Evolutionary conservation across 306 rosid genomes (phyloP).

Genomic region (Cotoneaster glaucophyllus): DNA sequence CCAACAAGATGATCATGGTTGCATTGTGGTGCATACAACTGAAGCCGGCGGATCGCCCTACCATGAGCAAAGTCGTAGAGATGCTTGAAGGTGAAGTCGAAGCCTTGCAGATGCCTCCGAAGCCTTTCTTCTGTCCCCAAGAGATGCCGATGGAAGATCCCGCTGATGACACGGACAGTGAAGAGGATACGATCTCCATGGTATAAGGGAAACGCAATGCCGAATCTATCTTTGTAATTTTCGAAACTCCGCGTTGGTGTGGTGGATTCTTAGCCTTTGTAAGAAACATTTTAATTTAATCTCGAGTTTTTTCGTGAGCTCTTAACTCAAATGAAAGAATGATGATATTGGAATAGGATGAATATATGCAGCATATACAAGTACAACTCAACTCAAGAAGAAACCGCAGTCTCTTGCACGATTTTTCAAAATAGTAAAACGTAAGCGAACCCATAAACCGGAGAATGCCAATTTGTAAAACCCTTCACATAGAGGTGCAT

Average conservation of each 20-base stretch:
- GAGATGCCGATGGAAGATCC: not conserved
- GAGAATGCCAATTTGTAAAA: not conserved
- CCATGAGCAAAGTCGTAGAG: slow-evolving; percentile 21
- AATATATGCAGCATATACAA: not conserved
- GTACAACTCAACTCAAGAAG: not conserved
- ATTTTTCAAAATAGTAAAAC: not conserved
- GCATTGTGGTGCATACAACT: slow-evolving; percentile 37
- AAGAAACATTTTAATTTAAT: not conserved
- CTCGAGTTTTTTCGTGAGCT: not conserved
- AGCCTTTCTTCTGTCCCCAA: slow-evolving; percentile 11
- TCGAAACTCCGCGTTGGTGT: not conserved
- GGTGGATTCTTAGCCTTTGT: not conserved
- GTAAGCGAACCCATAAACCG: not conserved
- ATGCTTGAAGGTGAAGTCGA: slow-evolving; percentile 23
- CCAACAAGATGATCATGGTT: slow-evolving; percentile 20
- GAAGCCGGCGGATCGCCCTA: slow-evolving; percentile 26
- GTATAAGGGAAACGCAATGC: not conserved
- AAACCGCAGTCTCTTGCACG: not conserved
- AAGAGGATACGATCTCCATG: not conserved
- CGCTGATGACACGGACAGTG: not conserved
- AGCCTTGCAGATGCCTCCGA: slow-evolving; percentile 22
- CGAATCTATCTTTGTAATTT: not conserved
- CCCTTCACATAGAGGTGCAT: not conserved
- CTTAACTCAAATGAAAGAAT: not conserved
- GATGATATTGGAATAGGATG: not conserved